Evolutionary conservation across 1,284 basidiomycete species (phyloP), one percentile per base, ranked within the genome.

Genomic region (Rhizoctonia solani): DNA sequence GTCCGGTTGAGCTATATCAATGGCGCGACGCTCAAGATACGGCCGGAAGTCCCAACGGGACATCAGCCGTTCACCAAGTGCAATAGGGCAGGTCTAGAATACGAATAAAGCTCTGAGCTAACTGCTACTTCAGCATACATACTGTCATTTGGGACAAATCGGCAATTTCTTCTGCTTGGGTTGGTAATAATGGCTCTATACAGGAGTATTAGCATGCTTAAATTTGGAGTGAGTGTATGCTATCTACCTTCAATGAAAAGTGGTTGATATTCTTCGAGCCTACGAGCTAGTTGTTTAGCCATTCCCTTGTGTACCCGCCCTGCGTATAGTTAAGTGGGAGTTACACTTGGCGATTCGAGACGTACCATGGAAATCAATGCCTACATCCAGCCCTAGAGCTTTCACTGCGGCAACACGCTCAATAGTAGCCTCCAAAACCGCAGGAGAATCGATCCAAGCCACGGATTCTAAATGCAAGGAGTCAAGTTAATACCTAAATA

Each of bases 1-100:
- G 74, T 90, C 89, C n/a, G 89, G 88, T 74, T 90, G 88, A 3
- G 85, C 85, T 68, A 90, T 87, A 72, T 90, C 88, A 61, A 87
- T 80, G 11, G 85, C 86, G n/a, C 87, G 81, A 30, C 80, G 79
- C 73, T 90, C 87, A 32, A 88, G 77, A 76, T 88, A 90, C 0
- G 88, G 89, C 16, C 89, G 81, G 73, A 87, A 87, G 72, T 91
- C 89, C 49, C 83, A 79, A 11, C 88, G 82, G 3, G 86, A 85
- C 75, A 85, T 89, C 0, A 91, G 80, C 23, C 89, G 80, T 74
- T 91, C 89, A 13, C 90, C 89, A 13, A 90, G 80, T 1, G 89
- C 84, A 42, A 91, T 84, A 1, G 89, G 89, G 30, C 84, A 87
- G 42, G 87, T 85, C 65, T 66, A 44, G 37, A 8, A 27, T 4